Evolutionary conservation across 352 stramenopile species (phyloP).

Genomic region (Blastocystis sp.): DNA sequence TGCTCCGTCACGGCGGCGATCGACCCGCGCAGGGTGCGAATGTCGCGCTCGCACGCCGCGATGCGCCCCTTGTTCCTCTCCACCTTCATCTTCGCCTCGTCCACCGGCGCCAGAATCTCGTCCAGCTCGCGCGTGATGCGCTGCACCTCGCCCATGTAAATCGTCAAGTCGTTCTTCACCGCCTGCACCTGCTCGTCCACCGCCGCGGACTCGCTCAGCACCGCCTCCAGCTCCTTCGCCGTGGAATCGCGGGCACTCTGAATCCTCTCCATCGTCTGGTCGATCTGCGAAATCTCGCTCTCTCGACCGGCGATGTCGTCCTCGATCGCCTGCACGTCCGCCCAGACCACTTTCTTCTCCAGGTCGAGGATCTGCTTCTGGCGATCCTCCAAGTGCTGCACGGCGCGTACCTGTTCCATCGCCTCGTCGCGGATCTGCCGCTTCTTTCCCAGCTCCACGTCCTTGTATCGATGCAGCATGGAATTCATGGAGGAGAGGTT

Average conservation of each 20-base stretch:
- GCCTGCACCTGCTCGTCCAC: background rate
- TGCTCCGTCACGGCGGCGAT: background rate
- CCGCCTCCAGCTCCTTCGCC: background rate
- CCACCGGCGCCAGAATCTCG: background rate
- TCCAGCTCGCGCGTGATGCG: background rate
- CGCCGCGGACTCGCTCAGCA: background rate
- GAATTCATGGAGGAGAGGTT: conserved; percentile 18
- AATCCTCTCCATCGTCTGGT: background rate
- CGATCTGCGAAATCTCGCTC: background rate
- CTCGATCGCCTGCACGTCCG: conserved; percentile 1
- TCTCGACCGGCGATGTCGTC: background rate
- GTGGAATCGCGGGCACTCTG: background rate
- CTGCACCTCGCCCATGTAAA: conserved; percentile 21
- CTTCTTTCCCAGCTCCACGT: conserved; percentile 45
- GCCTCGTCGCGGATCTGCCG: background rate
- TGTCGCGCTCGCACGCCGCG: background rate
- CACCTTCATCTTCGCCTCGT: conserved; percentile 5
- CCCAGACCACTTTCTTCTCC: background rate
- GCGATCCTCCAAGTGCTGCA: conserved; percentile 2
- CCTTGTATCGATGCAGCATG: conserved; percentile 17
- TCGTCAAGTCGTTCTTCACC: conserved; percentile 9
- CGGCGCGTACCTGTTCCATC: background rate
- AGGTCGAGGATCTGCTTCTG: conserved; percentile 9
- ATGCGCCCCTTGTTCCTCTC: background rate
- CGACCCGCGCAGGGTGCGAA: background rate